phyloP scores from a whole-genome alignment of 176 grass and related monocot species.

The Avena sativa region DNA sequence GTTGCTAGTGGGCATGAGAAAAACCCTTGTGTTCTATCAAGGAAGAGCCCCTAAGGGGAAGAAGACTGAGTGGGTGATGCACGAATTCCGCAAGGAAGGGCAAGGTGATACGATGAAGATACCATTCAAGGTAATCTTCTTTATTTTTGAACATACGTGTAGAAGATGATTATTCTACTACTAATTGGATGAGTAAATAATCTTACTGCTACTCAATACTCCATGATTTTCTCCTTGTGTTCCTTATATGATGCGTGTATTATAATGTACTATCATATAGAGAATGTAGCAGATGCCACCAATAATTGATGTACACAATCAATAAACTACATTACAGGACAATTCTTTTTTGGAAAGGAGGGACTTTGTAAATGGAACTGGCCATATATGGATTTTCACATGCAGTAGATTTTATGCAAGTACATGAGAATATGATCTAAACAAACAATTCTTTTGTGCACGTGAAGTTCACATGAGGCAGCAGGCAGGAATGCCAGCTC shows the following conservation, averaged over 20 bases:
- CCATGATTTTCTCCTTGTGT: neutral
- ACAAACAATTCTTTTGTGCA: neutral
- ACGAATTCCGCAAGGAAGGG: slow-evolving; percentile 83
- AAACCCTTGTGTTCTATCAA: slow-evolving; percentile 95
- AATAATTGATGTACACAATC: neutral
- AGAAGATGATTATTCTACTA: neutral
- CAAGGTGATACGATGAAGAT: slow-evolving; percentile 54
- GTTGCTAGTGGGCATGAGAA: slow-evolving; percentile 80
- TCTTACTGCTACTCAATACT: neutral
- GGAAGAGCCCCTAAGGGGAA: slow-evolving; percentile 91
- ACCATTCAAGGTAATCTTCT: slow-evolving; percentile 55
- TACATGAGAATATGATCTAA: neutral
- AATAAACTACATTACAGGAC: neutral
- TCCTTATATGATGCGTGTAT: neutral
- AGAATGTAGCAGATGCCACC: neutral
- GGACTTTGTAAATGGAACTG: neutral
- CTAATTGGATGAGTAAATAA: neutral
- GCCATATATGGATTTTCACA: neutral
- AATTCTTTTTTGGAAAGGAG: too few relatives aligned
- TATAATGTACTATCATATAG: neutral
- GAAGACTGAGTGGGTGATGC: slow-evolving; percentile 99
- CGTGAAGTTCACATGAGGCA: neutral
- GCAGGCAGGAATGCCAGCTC: neutral
- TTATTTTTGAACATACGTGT: neutral
- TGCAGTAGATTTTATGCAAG: neutral